phyloP scores from a whole-genome alignment of 345 rosid genomes.

The Isatis tinctoria region DNA sequence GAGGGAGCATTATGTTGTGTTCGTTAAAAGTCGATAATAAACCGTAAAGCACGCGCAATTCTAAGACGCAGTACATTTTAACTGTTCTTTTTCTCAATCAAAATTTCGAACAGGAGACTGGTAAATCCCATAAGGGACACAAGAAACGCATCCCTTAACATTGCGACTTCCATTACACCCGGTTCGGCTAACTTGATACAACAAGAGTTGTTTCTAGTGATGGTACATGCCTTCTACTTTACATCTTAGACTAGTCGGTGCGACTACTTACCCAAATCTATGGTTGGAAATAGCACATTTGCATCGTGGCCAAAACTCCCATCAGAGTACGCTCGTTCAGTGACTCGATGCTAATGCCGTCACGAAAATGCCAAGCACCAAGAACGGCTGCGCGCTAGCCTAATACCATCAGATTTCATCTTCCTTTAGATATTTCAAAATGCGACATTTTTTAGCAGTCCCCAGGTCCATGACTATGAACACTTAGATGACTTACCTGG shows the following conservation, averaged over 20 bases:
- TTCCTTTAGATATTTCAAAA: neutral
- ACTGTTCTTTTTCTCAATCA: no score
- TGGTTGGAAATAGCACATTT: neutral
- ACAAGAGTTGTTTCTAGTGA: neutral
- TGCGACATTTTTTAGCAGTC: neutral
- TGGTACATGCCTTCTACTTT: conserved; percentile 13
- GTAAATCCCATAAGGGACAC: neutral
- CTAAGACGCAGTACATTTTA: no score
- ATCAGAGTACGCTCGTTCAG: conserved; percentile 14
- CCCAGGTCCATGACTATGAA: neutral
- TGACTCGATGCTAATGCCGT: conserved; percentile 93
- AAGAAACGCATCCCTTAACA: neutral
- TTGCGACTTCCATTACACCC: neutral
- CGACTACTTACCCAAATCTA: neutral
- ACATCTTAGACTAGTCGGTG: neutral
- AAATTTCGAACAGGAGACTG: no score
- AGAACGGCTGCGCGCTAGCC: conserved; percentile 98
- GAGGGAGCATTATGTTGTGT: neutral
- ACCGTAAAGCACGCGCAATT: no score
- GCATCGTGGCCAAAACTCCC: neutral
- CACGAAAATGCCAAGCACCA: conserved; percentile 85
- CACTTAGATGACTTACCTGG: conserved; percentile 50
- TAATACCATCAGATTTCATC: neutral
- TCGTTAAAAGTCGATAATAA: neutral
- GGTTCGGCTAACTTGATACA: neutral